Evolutionary conservation across 805 yeast species (phyloP).

Genomic region (Starmerella sp.): DNA sequence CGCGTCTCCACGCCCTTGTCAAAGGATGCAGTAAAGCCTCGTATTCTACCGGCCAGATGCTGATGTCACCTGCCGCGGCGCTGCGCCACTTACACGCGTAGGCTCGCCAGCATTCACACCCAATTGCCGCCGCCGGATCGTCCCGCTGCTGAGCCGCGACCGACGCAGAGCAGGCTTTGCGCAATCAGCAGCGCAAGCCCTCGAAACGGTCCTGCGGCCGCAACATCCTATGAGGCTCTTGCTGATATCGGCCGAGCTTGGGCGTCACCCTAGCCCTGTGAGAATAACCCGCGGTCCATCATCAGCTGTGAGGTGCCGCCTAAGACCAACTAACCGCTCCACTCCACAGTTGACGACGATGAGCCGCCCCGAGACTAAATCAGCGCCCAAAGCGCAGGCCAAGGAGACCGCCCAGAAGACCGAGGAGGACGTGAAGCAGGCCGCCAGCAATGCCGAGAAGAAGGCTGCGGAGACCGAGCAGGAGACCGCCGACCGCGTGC

Average conservation of each 20-base stretch:
- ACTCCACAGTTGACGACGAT: neutral
- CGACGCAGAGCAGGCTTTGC: too few species aligned
- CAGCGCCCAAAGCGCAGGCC: neutral
- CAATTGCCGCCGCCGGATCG: too few species aligned
- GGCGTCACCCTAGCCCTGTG: neutral
- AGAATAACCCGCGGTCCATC: neutral
- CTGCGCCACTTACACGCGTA: too few species aligned
- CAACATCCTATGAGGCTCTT: neutral
- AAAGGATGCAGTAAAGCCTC: too few species aligned
- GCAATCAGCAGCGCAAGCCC: too few species aligned
- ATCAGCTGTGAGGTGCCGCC: neutral
- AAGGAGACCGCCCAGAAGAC: neutral
- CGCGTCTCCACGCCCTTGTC: too few species aligned
- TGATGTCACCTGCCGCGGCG: too few species aligned
- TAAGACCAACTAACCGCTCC: neutral
- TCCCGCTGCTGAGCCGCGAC: too few species aligned
- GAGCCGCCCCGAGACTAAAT: neutral
- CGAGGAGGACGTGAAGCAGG: neutral
- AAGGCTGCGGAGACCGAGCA: conserved; percentile 1
- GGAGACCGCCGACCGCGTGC: conserved; percentile 4
- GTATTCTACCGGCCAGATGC: too few species aligned
- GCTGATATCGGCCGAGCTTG: neutral
- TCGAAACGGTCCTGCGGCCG: neutral
- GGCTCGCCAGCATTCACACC: too few species aligned
- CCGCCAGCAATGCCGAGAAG: conserved; percentile 1